A percentile compares a stretch with the other conserved stretches of the same genome.
phyloP scores from a whole-genome alignment of 1,284 basidiomycete genomes.

The Sphaerobolus stellatus region DNA sequence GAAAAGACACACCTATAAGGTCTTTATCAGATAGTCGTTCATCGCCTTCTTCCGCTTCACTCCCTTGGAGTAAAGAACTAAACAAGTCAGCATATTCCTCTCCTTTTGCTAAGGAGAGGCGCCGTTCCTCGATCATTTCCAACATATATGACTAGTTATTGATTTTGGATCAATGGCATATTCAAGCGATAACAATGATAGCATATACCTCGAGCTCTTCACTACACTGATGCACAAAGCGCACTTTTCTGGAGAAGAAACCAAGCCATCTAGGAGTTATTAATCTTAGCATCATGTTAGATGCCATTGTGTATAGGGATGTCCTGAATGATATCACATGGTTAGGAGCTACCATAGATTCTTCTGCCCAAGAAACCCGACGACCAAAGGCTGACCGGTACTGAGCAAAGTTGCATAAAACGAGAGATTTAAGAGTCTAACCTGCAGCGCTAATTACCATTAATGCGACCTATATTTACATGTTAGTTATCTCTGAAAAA shows the following conservation, averaged over 20 bases:
- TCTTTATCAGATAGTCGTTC: conserved; percentile 47
- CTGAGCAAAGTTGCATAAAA: not conserved
- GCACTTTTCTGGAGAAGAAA: conserved; percentile 38
- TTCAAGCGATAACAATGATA: not conserved
- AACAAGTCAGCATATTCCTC: conserved; percentile 54
- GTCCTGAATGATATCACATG: conserved; percentile 58
- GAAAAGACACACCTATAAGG: conserved; percentile 42
- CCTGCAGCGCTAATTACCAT: conserved; percentile 58
- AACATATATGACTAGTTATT: conserved; percentile 42
- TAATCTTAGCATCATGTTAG: conserved; percentile 43
- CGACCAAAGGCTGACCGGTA: conserved; percentile 45
- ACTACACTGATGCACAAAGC: conserved; percentile 41
- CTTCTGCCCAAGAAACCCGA: conserved; percentile 50
- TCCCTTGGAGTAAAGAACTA: conserved; percentile 52
- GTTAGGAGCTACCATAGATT: conserved; percentile 39
- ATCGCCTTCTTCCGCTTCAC: conserved; percentile 30
- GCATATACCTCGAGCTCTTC: conserved; percentile 48
- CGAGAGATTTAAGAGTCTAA: conserved; percentile 14
- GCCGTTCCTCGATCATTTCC: conserved; percentile 54
- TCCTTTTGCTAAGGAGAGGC: conserved; percentile 35
- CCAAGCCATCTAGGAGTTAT: conserved; percentile 46
- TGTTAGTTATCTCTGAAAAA: no score
- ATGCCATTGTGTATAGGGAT: conserved; percentile 48
- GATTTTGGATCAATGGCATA: not conserved
- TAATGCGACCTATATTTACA: conserved; percentile 45